Percentiles rank a stretch among this genome's conserved stretches.
These are phyloP conservation scores for Aspergillus baeticus DNA, from an alignment of 495 filamentous ascomycete genomes.

Conservation along the genomic window DNA sequence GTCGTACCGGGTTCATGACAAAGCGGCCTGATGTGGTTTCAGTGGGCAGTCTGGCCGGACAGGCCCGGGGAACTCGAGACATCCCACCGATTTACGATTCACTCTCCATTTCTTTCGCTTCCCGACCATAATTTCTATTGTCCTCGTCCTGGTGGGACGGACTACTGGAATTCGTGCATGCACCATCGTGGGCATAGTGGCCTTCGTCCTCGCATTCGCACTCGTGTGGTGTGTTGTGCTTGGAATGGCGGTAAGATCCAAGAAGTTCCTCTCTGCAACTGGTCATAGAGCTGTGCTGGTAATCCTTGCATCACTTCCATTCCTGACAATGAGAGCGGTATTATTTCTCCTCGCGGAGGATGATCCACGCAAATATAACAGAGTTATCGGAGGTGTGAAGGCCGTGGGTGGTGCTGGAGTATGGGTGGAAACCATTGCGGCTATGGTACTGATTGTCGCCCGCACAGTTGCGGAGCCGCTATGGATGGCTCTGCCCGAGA, in stretches of 20 bases:
- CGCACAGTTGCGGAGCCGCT: slow-evolving; percentile 28
- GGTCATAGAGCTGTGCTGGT: slow-evolving; percentile 26
- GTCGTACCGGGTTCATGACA: neutral
- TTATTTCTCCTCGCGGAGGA: slow-evolving; percentile 27
- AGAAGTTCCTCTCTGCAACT: slow-evolving; percentile 19
- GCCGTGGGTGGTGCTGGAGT: slow-evolving; percentile 29
- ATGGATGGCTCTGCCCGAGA: neutral
- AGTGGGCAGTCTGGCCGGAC: slow-evolving; percentile 34
- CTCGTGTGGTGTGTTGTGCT: slow-evolving; percentile 26
- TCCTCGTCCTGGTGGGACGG: slow-evolving; percentile 27
- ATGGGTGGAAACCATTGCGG: slow-evolving; percentile 32
- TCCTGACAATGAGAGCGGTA: slow-evolving; percentile 25
- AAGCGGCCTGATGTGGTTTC: neutral
- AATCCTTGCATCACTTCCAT: slow-evolving; percentile 22
- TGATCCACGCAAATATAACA: slow-evolving; percentile 25
- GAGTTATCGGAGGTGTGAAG: slow-evolving; percentile 20
- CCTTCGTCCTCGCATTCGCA: slow-evolving; percentile 26
- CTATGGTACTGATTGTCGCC: slow-evolving; percentile 22
- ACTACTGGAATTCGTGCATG: slow-evolving; percentile 20
- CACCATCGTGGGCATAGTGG: slow-evolving; percentile 22
- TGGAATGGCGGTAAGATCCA: slow-evolving; percentile 25
- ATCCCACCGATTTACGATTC: slow-evolving; percentile 28
- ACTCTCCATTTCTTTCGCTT: slow-evolving; percentile 29
- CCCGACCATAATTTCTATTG: slow-evolving; percentile 25
- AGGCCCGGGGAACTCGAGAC: slow-evolving; percentile 31